Conservation (phyloP, 2,329 filamentous ascomycete species). For the Pseudogymnoascus sp. region DNA sequence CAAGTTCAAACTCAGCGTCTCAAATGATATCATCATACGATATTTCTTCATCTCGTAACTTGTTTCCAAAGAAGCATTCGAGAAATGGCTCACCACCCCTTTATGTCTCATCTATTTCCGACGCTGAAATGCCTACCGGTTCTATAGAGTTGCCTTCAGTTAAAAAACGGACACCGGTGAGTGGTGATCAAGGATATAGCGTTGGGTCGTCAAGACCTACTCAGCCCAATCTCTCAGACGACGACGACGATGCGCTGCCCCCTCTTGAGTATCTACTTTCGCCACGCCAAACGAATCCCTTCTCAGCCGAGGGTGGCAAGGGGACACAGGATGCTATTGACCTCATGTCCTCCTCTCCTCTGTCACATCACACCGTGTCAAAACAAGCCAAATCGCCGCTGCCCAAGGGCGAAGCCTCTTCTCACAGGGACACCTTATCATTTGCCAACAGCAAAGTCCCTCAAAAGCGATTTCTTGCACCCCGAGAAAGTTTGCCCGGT, state of each 20-base stretch:
- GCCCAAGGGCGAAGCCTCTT: not conserved
- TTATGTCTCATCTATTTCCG: not conserved
- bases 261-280: not conserved
- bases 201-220: not conserved
- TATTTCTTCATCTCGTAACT: not conserved
- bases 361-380: not conserved
- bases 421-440: not conserved
- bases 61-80: conserved; percentile 2
- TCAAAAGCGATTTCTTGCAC: conserved; percentile 21
- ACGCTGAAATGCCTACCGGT: not conserved
- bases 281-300: not conserved
- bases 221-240: not conserved
- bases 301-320: not conserved
- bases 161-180: not conserved
- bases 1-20: not conserved
- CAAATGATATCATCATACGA: not conserved
- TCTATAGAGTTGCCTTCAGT: not conserved
- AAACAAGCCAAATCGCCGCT: not conserved
- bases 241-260: not conserved
- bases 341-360: not conserved
- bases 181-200: not conserved
- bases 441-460: not conserved
- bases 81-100: not conserved
- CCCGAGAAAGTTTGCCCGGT: conserved; percentile 29
- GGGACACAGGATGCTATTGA: not conserved